These are phyloP conservation scores for Aspergillus bertholletiae DNA, from an alignment of 495 filamentous ascomycete genomes.

Conservation along the genomic window DNA sequence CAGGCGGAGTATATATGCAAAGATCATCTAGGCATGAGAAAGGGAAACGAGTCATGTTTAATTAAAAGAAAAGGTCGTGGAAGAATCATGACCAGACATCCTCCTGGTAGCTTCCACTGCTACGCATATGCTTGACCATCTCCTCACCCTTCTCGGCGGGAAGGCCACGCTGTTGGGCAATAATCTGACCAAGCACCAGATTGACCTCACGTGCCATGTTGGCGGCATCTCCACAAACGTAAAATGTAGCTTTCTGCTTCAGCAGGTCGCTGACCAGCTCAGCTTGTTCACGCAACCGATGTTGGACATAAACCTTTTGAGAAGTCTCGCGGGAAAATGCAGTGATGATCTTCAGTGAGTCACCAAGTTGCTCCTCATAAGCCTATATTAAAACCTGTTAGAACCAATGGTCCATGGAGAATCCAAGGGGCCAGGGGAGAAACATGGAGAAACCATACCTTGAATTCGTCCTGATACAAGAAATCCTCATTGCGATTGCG, in stretches of 20 bases:
- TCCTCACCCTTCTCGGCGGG: conserved; percentile 86
- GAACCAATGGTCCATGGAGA: neutral
- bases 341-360: conserved; percentile 80
- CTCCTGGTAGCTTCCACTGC: conserved; percentile 94
- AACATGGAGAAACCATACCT: conserved; percentile 57
- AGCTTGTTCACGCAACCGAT: conserved; percentile 78
- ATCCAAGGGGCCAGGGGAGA: neutral
- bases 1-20: conserved; percentile 32
- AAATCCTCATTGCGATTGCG: conserved; percentile 83
- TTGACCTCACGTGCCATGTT: conserved; percentile 99
- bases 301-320: conserved; percentile 96
- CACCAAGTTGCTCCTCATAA: conserved; percentile 77
- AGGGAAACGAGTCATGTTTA: conserved; percentile 17
- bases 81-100: conserved; percentile 82
- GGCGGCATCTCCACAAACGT: conserved; percentile 96
- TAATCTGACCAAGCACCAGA: conserved; percentile 74
- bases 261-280: conserved; percentile 85
- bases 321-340: conserved; percentile 83
- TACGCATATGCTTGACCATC: conserved; percentile 92
- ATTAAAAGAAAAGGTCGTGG: conserved; percentile 19
- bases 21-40: conserved; percentile 28
- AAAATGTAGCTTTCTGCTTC: conserved; percentile 88
- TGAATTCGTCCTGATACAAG: conserved; percentile 87
- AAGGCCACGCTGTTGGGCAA: conserved; percentile 76
- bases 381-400: conserved; percentile 47